Base-by-base conservation (phyloP, 2,329 filamentous ascomycete species). In the Hansfordia pulvinata region DNA sequence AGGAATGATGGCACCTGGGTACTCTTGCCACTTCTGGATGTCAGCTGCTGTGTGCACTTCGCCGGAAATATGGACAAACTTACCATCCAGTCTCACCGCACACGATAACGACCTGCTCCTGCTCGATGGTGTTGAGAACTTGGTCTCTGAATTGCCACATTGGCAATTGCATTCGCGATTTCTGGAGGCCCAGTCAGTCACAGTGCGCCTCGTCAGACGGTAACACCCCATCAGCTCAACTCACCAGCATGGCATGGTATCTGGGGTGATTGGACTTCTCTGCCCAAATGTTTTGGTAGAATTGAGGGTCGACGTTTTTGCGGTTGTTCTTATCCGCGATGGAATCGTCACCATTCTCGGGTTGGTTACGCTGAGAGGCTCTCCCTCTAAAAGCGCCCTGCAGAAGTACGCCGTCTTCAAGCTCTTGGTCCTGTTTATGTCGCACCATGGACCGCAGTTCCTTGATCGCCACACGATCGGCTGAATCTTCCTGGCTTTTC, bases 1-100 rank as follows among this genome's bases (percentile, higher is more conserved):
- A 98, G 70, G 46, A 92, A 96, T 1, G 86, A 77, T 5, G 90
- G 90, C n/a, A 94, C 79, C 44, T 98, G 90, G 0, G 90, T 98
- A 51, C 85, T 94, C 60, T 98, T 98, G 36, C 90, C 90, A 48
- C 76, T 64, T 26, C 8, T 17, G 9, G 9, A 8, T 9, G 17
- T 30, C 26, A 56, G 39, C 28, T 22, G 16, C 15, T n/a, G 6
- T 24, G 10, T 12, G 12, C 6, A 25, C 23, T 20, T 25, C n/a
- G 23, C 22, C 9, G 25, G 27, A 27, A 26, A 10, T 10, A 22
- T 20, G 20, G 13, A 20, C 10, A 17, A 14, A 32, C 51, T 41
- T 59, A 69, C 64, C 80, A 94, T 39, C 90, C 90, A 3, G 90
- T 98, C 54, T 98, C 90, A 47, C 90, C 90, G 47, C 88, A 96